Evolutionary conservation across 306 rosid genomes (phyloP), one percentile per base, ranked within the genome.

Genomic region (Dryas drummondii): DNA sequence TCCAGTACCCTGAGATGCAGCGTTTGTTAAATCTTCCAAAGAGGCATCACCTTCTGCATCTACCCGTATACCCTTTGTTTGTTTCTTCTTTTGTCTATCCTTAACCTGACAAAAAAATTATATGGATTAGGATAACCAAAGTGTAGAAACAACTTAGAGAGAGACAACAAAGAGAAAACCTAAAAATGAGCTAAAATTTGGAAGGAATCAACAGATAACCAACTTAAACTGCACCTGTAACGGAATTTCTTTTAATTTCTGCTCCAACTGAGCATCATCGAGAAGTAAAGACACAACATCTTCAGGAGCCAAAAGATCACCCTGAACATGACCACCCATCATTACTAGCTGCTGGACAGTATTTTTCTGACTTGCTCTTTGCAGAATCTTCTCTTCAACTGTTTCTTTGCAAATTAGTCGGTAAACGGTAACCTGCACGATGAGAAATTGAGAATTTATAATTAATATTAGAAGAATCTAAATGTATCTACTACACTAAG

Each of bases 331-430:
- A 71, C 99, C 99, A 70, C 99, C 99, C 1, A 94, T 92, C 97
- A 94, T 94, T 75, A 94, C 98, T 79, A 94, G 99, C 89, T 94
- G 93, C 83, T 94, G 99, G 54, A 94, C 99, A 55, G 99, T 90
- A 70, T 88, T 94, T 89, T 94, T 94, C 82, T 94, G 99, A 81
- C 96, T 89, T 45, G 99, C 99, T 86, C 97, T 86, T 45, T 84
- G 96, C 82, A 94, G 93, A 86, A 94, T 94, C 86, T 94, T 94
- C 87, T 94, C 99, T 88, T 94, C 99, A 75, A 94, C 98, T 0
- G 99, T 94, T 82, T 94, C 99, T 86, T 94, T 92, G 72, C 99
- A 94, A 71, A 94, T 94, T 56, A 94, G 91, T 47, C 99, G 92
- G 87, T 94, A 94, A 40, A 94, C 99, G 47, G 99, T 94, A 60